Conservation (phyloP, 2,329 filamentous ascomycete genomes). For the Sporothrix mexicana region DNA sequence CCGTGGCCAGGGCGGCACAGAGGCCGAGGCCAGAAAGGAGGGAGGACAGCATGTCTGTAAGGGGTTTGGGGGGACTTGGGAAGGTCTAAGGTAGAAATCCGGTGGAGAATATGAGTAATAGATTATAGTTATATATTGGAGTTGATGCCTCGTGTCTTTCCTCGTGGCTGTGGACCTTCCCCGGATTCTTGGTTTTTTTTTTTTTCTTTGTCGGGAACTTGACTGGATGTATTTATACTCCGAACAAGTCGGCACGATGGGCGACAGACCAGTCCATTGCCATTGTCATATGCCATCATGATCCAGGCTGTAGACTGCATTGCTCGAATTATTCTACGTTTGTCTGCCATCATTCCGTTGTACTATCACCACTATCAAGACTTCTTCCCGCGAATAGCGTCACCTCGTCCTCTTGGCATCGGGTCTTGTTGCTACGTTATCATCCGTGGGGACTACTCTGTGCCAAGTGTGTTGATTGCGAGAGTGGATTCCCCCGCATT, state of each 20-base stretch:
- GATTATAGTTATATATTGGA: too few species aligned
- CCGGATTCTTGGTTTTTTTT: not conserved
- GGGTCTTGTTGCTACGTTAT: not conserved
- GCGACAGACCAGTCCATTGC: too few species aligned
- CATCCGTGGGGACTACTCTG: not conserved
- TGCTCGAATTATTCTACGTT: not conserved
- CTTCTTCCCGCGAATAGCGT: slow-evolving; percentile 5
- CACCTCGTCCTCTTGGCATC: not conserved
- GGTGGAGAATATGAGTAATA: not conserved
- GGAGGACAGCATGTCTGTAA: not conserved
- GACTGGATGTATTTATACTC: slow-evolving; percentile 8
- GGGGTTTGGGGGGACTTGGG: too few species aligned
- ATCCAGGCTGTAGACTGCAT: too few species aligned
- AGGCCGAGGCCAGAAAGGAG: not conserved
- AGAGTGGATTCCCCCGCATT: not conserved
- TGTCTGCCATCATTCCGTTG: too few species aligned
- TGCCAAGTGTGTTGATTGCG: too few species aligned
- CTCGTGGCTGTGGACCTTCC: slow-evolving; percentile 4
- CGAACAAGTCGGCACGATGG: not conserved
- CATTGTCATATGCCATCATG: not conserved
- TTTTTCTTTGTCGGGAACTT: not conserved
- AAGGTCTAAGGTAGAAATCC: too few species aligned
- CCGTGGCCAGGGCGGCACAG: not conserved
- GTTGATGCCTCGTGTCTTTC: not conserved
- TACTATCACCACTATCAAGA: not conserved